phyloP scores from a whole-genome alignment of 805 yeast species.

The Metschnikowia continentalis region DNA sequence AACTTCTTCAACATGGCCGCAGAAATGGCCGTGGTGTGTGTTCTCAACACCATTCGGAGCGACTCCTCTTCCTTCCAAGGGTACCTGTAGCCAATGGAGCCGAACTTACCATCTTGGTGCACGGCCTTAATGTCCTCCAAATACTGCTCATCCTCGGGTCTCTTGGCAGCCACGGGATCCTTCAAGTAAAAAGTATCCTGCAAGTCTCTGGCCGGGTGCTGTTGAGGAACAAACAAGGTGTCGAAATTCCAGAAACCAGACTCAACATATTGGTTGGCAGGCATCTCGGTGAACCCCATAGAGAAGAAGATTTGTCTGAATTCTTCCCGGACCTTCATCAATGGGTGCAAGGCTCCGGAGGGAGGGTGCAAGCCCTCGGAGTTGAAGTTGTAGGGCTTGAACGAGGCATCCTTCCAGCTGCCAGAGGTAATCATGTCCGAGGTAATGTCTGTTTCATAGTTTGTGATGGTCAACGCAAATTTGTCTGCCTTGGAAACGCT shows the following conservation, averaged over 20 bases:
- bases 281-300: conserved; percentile 99
- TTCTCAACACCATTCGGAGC: conserved; percentile 86
- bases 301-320: conserved; percentile 96
- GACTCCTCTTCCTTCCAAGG: conserved; percentile 95
- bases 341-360: conserved; percentile 94
- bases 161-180: conserved; percentile 79
- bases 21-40: conserved; percentile 96
- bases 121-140: conserved; percentile 75
- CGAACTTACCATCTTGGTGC: conserved; percentile 86
- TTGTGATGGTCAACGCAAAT: conserved; percentile 75
- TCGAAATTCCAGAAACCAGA: conserved; percentile 99
- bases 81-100: conserved; percentile 96
- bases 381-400: conserved; percentile 94
- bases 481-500: conserved; percentile 75
- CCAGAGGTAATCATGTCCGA: conserved; percentile 85
- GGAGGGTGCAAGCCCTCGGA: conserved; percentile 86
- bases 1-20: conserved; percentile 81
- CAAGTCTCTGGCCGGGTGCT: conserved; percentile 98
- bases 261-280: conserved; percentile 96
- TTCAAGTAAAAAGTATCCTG: conserved; percentile 98
- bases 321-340: conserved; percentile 94
- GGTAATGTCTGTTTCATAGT: conserved; percentile 89
- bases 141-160: conserved; percentile 78
- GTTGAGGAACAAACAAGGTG: conserved; percentile 94
- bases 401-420: conserved; percentile 75